Base-by-base conservation (phyloP, 345 rosid genomes). In the Balakata baccata region DNA sequence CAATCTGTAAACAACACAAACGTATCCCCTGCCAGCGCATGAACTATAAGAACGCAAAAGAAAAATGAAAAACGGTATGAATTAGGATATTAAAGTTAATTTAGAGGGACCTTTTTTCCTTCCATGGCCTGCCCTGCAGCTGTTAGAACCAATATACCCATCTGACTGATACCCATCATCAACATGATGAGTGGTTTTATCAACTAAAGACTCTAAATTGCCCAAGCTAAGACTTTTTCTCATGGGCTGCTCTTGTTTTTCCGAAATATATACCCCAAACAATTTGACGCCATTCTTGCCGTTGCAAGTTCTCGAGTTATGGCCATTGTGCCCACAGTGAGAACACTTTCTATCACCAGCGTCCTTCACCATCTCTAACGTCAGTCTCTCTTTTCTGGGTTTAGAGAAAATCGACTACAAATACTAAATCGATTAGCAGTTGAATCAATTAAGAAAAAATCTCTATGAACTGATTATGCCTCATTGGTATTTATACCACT, bases 91-190 rank as follows among this genome's bases (percentile, higher is more conserved):
- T 61, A 69, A 9, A 34, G 3, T 10, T 1, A 7, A 43, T 45
- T 20, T 5, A 17, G 39, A 11, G 37, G 34, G 73, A 90, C 92
- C 95, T 64, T 74, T 90, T 64, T 58, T 84, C 59, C 74, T 85
- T 8, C 80, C 79, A 14, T 41, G 76, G 20, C 74, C 52, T 0
- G 83, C 60, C 51, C 69, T 85, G 50, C 66, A 59, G 56, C 69
- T 76, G 23, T 51, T 75, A 3, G 75, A 79, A 74, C 74, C 71
- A 62, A 84, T 72, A 69, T 74, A 84, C 7, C 89, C 91, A 45
- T 88, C 89, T n/a, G 95, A 90, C 1, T 70, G 74, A 76, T 84
- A 88, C 4, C 85, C 90, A 18, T 60, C n/a, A 18, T 85, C 86
- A 20, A 51, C 84, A 43, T 29, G 46, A 8, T 64, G 71, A 58